Evolutionary conservation across 106 monocot species (phyloP), one percentile per base, ranked within the genome.

Genomic region (Platanthera zijinensis): DNA sequence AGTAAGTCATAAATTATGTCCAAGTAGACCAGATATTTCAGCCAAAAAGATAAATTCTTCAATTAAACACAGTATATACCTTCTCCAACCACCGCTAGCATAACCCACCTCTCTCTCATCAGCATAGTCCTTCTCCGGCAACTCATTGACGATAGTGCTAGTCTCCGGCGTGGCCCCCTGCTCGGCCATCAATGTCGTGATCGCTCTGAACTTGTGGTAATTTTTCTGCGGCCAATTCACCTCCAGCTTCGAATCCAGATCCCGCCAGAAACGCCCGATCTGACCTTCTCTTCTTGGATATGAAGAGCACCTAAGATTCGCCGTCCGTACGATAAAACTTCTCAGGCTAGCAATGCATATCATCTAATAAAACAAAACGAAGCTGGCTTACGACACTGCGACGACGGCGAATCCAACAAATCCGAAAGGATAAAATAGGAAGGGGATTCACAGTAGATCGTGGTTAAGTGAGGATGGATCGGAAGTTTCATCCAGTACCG

Each of bases 71-170:
- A 72, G 51, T 21, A 72, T 8, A 72, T 51, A 72, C 72, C 72
- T 72, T 51, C 51, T 72, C 72, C 72, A 72, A 72, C 72, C 22
- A 19, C 72, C 72, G 51, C 72, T 72, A 22, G 51, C 50, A 51
- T 72, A 72, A 72, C 72, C 72, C 51, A 7, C 51, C 22, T 72
- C 72, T 21, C 72, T n/a, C 19, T 51, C 72, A 18, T 72, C 72
- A 72, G 13, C 49, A 72, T 18, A 51, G 18, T 50, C 72, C 22
- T 51, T 51, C 19, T 51, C 72, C 1, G 7, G 50, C 46, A 72
- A 72, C 6, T 50, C 8, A 72, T 50, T 51, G 17, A n/a, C n/a
- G 22, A 72, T 22, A 51, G 51, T 4, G 18, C 72, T 19, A 51
- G 51, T 4, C 14, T 51, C 72, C 51, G 5, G 4, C 9, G 51